Conservation (phyloP, 2,329 filamentous ascomycete genomes). For the Fusarium circinatum region DNA sequence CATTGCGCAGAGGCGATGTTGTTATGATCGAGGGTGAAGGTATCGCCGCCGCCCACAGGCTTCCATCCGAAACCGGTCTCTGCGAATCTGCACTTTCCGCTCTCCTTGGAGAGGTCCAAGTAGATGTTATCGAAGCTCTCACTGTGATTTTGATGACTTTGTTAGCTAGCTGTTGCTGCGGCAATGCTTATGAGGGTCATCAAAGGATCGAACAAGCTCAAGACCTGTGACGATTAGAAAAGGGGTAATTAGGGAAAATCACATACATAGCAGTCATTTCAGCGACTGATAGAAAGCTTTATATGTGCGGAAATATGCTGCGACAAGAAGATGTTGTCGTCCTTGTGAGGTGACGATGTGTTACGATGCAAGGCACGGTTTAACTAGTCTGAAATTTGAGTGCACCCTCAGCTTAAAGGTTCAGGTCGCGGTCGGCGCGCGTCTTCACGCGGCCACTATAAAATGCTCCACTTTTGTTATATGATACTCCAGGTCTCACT, state of each 20-base stretch:
- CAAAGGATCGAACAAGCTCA: not conserved
- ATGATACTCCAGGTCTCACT: not conserved
- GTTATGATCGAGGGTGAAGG: constrained; percentile 89
- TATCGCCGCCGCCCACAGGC: constrained; percentile 84
- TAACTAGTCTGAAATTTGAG: constrained; percentile 33
- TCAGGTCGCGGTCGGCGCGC: constrained; percentile 27
- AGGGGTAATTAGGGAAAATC: constrained; percentile 2
- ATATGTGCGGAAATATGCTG: not conserved
- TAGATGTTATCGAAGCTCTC: constrained; percentile 99
- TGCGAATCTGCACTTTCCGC: constrained; percentile 92
- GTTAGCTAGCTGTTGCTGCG: constrained; percentile 34
- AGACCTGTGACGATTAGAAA: not conserved
- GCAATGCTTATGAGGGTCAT: constrained; percentile 7
- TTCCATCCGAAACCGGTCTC: constrained; percentile 97
- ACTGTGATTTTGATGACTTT: constrained; percentile 49
- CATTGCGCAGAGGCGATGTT: constrained; percentile 91
- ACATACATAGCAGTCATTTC: constrained; percentile 54
- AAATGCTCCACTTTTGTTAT: constrained; percentile 7
- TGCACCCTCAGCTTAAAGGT: constrained; percentile 15
- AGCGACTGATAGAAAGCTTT: constrained; percentile 18
- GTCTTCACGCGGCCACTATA: constrained; percentile 40
- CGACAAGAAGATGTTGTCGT: constrained; percentile 1
- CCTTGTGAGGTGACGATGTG: constrained; percentile 6
- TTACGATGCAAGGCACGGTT: constrained; percentile 29
- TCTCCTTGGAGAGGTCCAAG: constrained; percentile 91